A percentile compares a stretch with the other conserved stretches of the same genome.
These are phyloP conservation scores for Colletotrichum sp. DNA, from an alignment of 2,329 filamentous ascomycete genomes.

Conservation along the genomic window DNA sequence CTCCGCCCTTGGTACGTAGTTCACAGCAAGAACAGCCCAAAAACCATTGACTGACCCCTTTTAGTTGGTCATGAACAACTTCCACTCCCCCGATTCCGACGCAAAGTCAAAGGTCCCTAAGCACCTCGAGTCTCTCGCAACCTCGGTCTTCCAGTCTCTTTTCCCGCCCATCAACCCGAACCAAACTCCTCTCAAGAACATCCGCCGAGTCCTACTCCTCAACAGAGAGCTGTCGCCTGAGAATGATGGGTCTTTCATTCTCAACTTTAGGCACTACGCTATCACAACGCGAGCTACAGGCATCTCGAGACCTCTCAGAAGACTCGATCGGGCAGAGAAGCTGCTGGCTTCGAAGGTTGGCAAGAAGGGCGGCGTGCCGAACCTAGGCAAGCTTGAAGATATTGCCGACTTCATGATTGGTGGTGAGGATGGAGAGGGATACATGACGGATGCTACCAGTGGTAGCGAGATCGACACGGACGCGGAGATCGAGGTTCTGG, in stretches of 20 bases:
- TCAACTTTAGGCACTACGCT: constrained; percentile 92
- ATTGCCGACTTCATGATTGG: constrained; percentile 95
- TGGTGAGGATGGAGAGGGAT: constrained; percentile 76
- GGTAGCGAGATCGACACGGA: constrained; percentile 95
- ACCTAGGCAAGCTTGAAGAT: constrained; percentile 88
- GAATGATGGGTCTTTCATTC: constrained; percentile 74
- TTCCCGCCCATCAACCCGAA: constrained; percentile 97
- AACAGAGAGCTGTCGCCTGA: constrained; percentile 74
- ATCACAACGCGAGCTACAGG: constrained; percentile 90
- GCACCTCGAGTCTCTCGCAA: constrained; percentile 90
- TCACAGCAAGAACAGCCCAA: not conserved
- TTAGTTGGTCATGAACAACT: constrained; percentile 97
- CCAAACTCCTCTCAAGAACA: constrained; percentile 86
- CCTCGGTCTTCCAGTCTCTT: constrained; percentile 93
- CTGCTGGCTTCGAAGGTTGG: constrained; percentile 66
- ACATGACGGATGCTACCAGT: constrained; percentile 83
- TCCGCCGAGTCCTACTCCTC: constrained; percentile 86
- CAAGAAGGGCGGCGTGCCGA: constrained; percentile 78
- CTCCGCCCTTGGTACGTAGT: constrained; percentile 74
- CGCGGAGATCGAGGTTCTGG: constrained; percentile 87
- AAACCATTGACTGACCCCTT: constrained; percentile 28
- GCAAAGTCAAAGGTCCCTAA: constrained; percentile 78
- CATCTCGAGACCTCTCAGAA: constrained; percentile 81
- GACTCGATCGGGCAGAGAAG: constrained; percentile 86
- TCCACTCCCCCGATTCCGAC: constrained; percentile 69